Conservation (phyloP, 2,329 filamentous ascomycete genomes). For the Beauveria varroae region DNA sequence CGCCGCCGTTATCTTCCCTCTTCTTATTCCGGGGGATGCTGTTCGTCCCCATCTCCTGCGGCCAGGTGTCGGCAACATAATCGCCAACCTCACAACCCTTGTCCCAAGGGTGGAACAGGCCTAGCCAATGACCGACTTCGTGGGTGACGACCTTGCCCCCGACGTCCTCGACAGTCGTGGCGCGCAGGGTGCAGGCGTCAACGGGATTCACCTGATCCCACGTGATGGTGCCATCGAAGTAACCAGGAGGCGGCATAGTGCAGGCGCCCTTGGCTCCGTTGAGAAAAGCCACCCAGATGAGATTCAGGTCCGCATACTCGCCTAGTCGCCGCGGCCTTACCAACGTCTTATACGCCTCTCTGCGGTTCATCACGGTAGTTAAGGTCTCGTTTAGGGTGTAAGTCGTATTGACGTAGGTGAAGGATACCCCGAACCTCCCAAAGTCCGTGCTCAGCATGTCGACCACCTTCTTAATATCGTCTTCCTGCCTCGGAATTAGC, state of each 20-base stretch:
- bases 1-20: too few species aligned
- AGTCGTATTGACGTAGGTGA: not conserved
- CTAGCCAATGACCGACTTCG: not conserved
- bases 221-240: too few species aligned
- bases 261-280: not conserved
- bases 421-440: not conserved
- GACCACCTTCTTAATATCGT: not conserved
- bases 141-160: not conserved
- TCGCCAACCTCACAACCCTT: too few species aligned
- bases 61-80: too few species aligned
- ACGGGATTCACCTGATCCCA: not conserved
- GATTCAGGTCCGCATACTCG: not conserved
- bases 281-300: not conserved
- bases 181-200: not conserved
- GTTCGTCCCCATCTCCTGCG: too few species aligned
- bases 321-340: not conserved
- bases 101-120: not conserved
- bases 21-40: too few species aligned
- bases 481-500: not conserved
- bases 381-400: not conserved
- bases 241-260: too few species aligned
- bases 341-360: not conserved
- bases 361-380: not conserved
- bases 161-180: not conserved
- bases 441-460: not conserved